Conservation (phyloP, 768 basidiomycete species). For the Cytidiella melzeri region DNA sequence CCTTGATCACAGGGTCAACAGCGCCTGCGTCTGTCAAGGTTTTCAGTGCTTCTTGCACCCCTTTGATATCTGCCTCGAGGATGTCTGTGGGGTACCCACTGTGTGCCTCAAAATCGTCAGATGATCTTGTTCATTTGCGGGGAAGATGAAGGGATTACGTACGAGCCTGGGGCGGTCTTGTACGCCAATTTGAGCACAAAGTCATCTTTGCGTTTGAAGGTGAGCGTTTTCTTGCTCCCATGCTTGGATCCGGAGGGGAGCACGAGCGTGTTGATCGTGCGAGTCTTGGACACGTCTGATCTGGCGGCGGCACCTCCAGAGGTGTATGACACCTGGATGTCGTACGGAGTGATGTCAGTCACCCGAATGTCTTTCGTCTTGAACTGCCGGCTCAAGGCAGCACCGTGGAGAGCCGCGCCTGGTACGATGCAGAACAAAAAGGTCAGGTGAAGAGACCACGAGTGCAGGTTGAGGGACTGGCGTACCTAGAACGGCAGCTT, state of each 20-base stretch:
- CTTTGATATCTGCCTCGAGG: slow-evolving; percentile 64
- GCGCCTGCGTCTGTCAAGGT: slow-evolving; percentile 84
- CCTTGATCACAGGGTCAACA: slow-evolving; percentile 79
- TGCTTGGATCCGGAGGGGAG: slow-evolving; percentile 75
- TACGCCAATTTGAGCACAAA: slow-evolving; percentile 77
- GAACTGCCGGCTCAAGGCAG: slow-evolving; percentile 82
- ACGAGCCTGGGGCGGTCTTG: slow-evolving; percentile 58
- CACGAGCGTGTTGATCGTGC: slow-evolving; percentile 69
- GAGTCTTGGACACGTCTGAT: slow-evolving; percentile 40
- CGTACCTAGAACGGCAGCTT: slow-evolving; percentile 83
- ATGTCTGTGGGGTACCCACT: slow-evolving; percentile 73
- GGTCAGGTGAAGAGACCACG: background rate
- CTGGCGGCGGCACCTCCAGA: slow-evolving; percentile 60
- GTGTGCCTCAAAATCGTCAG: slow-evolving; percentile 5
- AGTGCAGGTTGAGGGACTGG: background rate
- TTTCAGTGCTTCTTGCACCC: slow-evolving; percentile 67
- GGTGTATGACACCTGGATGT: slow-evolving; percentile 74
- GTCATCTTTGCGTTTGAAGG: slow-evolving; percentile 81
- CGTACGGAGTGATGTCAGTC: slow-evolving; percentile 63
- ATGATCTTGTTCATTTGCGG: too few species aligned
- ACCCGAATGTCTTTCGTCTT: slow-evolving; percentile 93
- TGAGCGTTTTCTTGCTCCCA: slow-evolving; percentile 80
- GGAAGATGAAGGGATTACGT: slow-evolving; percentile 31
- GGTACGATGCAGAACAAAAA: background rate
- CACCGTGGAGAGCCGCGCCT: slow-evolving; percentile 89